Evolutionary conservation across 257 asterid genomes (phyloP).

Genomic region (Linaria vulgaris): DNA sequence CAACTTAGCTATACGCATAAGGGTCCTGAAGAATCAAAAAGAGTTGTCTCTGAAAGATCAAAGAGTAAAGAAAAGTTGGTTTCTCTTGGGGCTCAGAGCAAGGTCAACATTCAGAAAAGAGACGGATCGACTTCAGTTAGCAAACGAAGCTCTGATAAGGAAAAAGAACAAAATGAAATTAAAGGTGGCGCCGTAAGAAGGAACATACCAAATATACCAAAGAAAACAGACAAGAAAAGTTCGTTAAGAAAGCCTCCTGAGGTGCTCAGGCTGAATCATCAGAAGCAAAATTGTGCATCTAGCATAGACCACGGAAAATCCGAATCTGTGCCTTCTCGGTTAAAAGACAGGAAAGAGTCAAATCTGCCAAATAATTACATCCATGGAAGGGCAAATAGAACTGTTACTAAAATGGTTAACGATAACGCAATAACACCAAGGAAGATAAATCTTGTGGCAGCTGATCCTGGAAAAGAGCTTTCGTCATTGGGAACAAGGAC

Average conservation of each 20-base stretch:
- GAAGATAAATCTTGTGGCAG: conserved; percentile 48
- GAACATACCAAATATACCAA: conserved; percentile 45
- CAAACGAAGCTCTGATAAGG: conserved; percentile 49
- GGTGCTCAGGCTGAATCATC: conserved; percentile 79
- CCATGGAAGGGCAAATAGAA: conserved; percentile 47
- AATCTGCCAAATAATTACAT: conserved; percentile 37
- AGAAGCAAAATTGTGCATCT: conserved; percentile 75
- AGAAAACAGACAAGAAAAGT: conserved; percentile 51
- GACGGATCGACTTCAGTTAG: conserved; percentile 45
- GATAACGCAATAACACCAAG: conserved; percentile 48
- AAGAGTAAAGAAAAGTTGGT: conserved; percentile 61
- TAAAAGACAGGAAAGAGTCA: conserved; percentile 50
- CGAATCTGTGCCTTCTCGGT: conserved; percentile 44
- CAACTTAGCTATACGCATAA: conserved; percentile 36
- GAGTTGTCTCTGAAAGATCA: conserved; percentile 45
- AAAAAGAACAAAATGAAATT: conserved; percentile 45
- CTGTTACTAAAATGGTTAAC: conserved; percentile 59
- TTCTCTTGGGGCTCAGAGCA: conserved; percentile 55
- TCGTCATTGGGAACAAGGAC: conserved; percentile 47
- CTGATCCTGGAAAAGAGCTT: conserved; percentile 61
- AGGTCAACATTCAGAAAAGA: conserved; percentile 56
- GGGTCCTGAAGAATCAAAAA: conserved; percentile 55
- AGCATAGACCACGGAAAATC: conserved; percentile 38
- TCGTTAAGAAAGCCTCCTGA: conserved; percentile 50
- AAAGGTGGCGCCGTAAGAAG: conserved; percentile 36